Evolutionary conservation across 257 asterid genomes (phyloP), one percentile per base, ranked within the genome.

Genomic region (Ocimum tenuiflorum): DNA sequence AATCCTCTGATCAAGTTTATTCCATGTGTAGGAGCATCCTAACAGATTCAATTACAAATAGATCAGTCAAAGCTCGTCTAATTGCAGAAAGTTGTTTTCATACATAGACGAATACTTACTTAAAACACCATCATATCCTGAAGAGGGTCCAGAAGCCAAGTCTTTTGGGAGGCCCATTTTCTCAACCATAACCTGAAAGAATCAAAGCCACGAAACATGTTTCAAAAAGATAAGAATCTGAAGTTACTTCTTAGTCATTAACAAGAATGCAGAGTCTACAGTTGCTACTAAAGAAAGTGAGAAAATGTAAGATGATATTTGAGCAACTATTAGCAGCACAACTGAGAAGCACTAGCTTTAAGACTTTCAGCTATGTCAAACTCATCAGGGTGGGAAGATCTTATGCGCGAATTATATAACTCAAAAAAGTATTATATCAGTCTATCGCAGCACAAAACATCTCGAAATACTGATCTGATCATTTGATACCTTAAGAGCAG

Each of bases 121-220:
- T 54, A 91, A 79, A 54, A 78, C 77, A 60, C 82, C 92, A 65
- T 68, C 83, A 67, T 71, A 60, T 52, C 70, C 77, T n/a, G 94
- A 74, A 71, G 91, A 78, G 56, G 82, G 66, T 42, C 73, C 76
- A 65, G 86, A 78, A 67, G 77, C 69, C 57, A 83, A 8, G 60
- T 83, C 94, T 43, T 55, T 65, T 56, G 99, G 91, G 71, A 83
- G 92, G 39, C 96, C 99, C 97, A 94, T 90, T 80, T 94, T 94
- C 85, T 94, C 99, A 47, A 82, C 97, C 78, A 94, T 77, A 82
- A 94, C 96, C 99, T 94, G 80, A 50, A 69, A 65, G 45, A 8
- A 23, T 18, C 35, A 69, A 75, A 18, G 53, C 60, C 70, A 67
- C 31, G 6, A 18, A 41, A 59, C 65, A 50, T 24, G 39, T 46